Base-by-base conservation (phyloP, 2,329 filamentous ascomycete species). In the Diaporthe eres region DNA sequence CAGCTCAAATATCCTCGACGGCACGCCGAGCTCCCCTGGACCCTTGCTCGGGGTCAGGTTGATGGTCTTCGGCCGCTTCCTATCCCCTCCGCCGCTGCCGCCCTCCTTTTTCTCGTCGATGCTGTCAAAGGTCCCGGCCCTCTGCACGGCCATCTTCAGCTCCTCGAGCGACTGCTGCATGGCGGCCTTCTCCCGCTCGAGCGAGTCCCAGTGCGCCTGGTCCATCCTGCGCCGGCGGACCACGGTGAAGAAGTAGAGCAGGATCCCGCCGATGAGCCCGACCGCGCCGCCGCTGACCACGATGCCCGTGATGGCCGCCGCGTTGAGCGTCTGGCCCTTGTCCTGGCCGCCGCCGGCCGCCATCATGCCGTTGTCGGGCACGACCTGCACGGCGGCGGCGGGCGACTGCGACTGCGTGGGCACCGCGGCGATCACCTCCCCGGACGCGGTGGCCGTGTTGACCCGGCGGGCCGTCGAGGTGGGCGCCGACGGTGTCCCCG, bases 81-180 rank as follows among this genome's bases (percentile, higher is more conserved):
- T 55, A 15, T 55, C 65, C 42, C 44, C 42, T 4, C 34, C 34
- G 1, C 34, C 34, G 13, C 22, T 49, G 5, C 22, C 13, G 25
- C 37, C 68, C 5, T 28, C 57, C n/a, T 31, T 37, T 57, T 58
- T 39, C 31, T 63, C 71, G 31, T 72, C 71, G 42, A 72, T 15
- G 71, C 71, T 53, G 55, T 61, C 55, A 22, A 51, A 72, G 13
- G 71, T 72, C 12, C 57, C 71, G 10, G 42, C 39, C 22, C 71
- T 42, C 71, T 58, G 44, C 28, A 72, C 71, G 31, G 55, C 71
- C 71, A 51, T 47, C 57, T 60, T 60, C 4, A 72, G 42, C 71
- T 72, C 71, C 55, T 72, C 37, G 12, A 72, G 71, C 31, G 71
- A 72, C 71, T 25, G 25, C 44, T 72, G 71, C 71, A 72, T 72